Base-by-base conservation (phyloP, 2,329 filamentous ascomycete species). In the Orbilia javanica region DNA sequence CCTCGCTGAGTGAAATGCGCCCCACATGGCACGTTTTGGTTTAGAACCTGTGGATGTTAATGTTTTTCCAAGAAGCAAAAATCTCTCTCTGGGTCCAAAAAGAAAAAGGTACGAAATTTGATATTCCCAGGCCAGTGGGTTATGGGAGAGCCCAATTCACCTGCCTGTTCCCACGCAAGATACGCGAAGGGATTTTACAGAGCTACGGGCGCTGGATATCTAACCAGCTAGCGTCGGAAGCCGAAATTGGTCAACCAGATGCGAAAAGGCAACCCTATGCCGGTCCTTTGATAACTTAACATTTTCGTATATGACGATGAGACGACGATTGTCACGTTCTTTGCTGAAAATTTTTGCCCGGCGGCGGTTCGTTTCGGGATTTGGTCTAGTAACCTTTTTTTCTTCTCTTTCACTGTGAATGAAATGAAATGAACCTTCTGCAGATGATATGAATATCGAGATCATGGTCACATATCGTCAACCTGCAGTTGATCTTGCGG, bases 231-330 rank as follows among this genome's bases (percentile, higher is more conserved):
- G 31, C 44, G 50, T 57, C 31, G 25, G 31, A 42, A 50, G 18
- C 57, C 73, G 66, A 77, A 77, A 77, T 34, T 36, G 66, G 73
- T 52, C 50, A 70, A 66, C 57, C 73, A 65, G 50, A 77, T 67
- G 73, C 73, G 73, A 60, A 68, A 44, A 22, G 66, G 73, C 42
- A 77, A 69, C 20, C 53, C 72, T 55, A 76, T 64, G 72, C 65
- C 50, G 15, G 18, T 36, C 31, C 27, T 34, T 57, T 18, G 27
- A 42, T 44, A 22, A 60, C 34, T 50, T 44, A 44, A 44, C 15
- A 20, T 44, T 4, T 18, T 18, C 18, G 27, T 60, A 42, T 39
- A 60, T 42, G 31, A 60, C 13, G 71, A 55, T 39, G 64, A 69
- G 25, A 69, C 53, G 71, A 67, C 31, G 60, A 46, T 39, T 48